A percentile compares a stretch with the other conserved stretches of the same genome.
phyloP scores from a whole-genome alignment of 2,329 filamentous ascomycete species.

The Verticillium zaregamsianum region DNA sequence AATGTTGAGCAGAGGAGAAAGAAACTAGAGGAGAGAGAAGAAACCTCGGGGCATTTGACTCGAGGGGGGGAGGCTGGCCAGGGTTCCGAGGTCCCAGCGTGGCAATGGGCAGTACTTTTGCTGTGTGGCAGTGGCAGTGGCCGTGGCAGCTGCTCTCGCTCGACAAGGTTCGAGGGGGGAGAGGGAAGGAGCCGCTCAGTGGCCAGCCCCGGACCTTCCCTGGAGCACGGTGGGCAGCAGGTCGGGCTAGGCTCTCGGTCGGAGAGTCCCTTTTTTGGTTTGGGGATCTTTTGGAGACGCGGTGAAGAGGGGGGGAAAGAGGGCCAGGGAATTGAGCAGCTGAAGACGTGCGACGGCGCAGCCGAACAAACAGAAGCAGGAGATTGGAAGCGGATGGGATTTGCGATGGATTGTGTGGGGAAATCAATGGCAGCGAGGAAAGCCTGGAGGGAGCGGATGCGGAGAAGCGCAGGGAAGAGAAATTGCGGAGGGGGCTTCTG shows the following conservation, averaged over 20 bases:
- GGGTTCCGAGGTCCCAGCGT: not conserved
- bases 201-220: not conserved
- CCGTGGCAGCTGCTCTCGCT: no score
- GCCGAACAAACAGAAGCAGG: not conserved
- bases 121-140: not conserved
- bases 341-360: not conserved
- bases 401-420: conserved; percentile 10
- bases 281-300: not conserved
- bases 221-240: not conserved
- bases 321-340: not conserved
- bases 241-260: no score
- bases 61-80: conserved; percentile 9
- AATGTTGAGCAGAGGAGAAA: conserved; percentile 35
- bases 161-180: no score
- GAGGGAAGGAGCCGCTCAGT: not conserved
- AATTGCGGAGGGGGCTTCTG: not conserved
- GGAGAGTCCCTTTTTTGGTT: no score
- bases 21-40: conserved; percentile 7
- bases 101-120: not conserved
- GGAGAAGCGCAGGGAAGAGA: conserved; percentile 5
- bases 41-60: conserved; percentile 12
- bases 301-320: not conserved
- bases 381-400: not conserved
- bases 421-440: conserved; percentile 1
- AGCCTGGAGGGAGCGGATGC: conserved; percentile 1